These are phyloP conservation scores for Rutstroemia sp. DNA, from an alignment of 2,329 filamentous ascomycete genomes.

Conservation along the genomic window DNA sequence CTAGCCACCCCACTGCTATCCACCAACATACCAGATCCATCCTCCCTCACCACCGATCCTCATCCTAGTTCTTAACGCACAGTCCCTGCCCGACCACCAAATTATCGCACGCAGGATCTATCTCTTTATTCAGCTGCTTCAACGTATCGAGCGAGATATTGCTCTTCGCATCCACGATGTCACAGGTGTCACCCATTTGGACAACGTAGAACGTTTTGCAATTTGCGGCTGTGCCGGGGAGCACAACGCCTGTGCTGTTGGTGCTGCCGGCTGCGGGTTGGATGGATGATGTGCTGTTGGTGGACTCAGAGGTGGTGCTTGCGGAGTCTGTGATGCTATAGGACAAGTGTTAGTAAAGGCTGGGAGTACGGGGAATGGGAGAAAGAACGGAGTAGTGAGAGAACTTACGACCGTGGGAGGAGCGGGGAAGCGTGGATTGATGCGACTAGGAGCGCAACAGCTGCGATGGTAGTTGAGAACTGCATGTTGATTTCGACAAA, in stretches of 20 bases:
- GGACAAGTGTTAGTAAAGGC: not conserved
- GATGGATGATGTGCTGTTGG: not conserved
- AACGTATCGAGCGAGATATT: not conserved
- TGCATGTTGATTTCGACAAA: too few species aligned
- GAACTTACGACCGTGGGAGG: not conserved
- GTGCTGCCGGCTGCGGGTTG: not conserved
- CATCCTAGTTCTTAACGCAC: not conserved
- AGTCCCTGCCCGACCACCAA: not conserved
- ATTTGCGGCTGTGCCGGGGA: not conserved
- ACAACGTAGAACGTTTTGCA: not conserved
- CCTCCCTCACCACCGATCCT: not conserved
- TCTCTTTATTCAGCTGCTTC: not conserved
- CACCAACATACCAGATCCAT: not conserved
- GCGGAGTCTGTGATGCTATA: not conserved
- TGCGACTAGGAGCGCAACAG: too few species aligned
- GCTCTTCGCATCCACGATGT: not conserved
- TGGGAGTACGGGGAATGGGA: not conserved
- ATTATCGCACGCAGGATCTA: not conserved
- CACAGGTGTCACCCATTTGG: not conserved
- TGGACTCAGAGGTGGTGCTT: not conserved
- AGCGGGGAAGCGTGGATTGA: not conserved
- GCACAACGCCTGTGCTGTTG: not conserved
- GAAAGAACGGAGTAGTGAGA: not conserved
- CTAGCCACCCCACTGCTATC: too few species aligned
- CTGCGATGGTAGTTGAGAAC: too few species aligned